Conservation (phyloP, 768 basidiomycete genomes). For the Naganishia vaughanmartiniae region DNA sequence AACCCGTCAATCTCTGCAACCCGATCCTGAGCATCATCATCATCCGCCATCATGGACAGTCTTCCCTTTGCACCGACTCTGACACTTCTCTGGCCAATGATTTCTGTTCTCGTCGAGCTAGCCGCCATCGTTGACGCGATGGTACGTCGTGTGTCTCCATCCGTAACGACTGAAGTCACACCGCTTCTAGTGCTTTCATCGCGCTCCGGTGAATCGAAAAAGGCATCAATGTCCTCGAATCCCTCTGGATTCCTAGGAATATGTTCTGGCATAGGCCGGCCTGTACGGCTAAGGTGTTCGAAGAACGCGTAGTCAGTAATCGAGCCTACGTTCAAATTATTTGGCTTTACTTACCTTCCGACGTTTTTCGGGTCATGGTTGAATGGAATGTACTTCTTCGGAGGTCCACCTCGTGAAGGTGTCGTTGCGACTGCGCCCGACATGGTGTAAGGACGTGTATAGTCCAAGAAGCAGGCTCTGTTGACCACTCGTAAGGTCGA, state of each 20-base stretch:
- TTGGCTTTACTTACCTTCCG: conserved; percentile 44
- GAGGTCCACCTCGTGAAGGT: conserved; percentile 4
- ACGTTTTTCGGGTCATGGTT: conserved; percentile 46
- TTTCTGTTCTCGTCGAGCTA: conserved; percentile 6
- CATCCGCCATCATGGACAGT: conserved; percentile 18
- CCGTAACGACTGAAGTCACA: conserved; percentile 1
- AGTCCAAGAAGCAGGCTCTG: neutral
- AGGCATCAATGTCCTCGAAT: conserved; percentile 50
- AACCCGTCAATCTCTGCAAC: conserved; percentile 2
- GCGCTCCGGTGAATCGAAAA: conserved; percentile 39
- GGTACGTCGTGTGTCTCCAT: conserved; percentile 5
- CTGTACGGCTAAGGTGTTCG: conserved; percentile 41
- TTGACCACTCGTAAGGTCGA: neutral
- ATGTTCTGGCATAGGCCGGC: conserved; percentile 45
- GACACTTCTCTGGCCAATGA: neutral
- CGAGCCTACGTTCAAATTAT: neutral
- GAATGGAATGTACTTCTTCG: conserved; percentile 38
- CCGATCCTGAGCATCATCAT: conserved; percentile 6
- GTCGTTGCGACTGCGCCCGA: conserved; percentile 13
- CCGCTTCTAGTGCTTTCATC: conserved; percentile 18
- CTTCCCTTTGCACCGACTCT: neutral
- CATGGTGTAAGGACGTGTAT: conserved; percentile 2
- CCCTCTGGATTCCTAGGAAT: conserved; percentile 47
- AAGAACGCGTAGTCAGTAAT: neutral
- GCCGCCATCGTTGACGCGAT: neutral